phyloP scores from a whole-genome alignment of 371 early-diverging fungal species.

The Homolaphlyctis polyrhiza region DNA sequence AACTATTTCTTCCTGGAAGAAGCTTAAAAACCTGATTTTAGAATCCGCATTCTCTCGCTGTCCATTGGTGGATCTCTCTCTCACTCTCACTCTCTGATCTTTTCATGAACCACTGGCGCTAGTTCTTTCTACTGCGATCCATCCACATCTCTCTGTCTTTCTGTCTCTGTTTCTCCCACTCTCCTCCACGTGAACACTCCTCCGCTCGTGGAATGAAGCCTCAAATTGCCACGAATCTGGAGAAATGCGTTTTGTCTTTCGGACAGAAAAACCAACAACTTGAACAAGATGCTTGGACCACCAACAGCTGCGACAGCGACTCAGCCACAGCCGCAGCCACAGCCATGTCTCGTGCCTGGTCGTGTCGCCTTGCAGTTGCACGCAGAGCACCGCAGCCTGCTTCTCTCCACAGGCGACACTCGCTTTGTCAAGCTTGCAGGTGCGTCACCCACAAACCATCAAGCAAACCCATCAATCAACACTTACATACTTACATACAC shows the following conservation, averaged over 20 bases:
- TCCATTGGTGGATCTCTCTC: not conserved
- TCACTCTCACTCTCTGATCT: not conserved
- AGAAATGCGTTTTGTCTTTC: too few species aligned
- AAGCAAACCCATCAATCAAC: too few species aligned
- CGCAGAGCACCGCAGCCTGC: not conserved
- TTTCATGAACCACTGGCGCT: not conserved
- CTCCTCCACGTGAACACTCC: not conserved
- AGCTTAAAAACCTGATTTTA: too few species aligned
- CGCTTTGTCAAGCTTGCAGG: not conserved
- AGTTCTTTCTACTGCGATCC: not conserved
- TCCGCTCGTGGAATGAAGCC: not conserved
- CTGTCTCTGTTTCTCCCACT: not conserved
- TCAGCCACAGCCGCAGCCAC: too few species aligned
- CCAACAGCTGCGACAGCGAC: too few species aligned
- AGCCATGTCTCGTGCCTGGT: not conserved
- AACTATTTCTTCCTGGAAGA: constrained; percentile 28
- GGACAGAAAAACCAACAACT: too few species aligned
- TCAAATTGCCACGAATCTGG: too few species aligned
- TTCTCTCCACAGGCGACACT: not conserved
- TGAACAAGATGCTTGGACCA: too few species aligned
- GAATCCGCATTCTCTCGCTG: too few species aligned
- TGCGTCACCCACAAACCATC: too few species aligned
- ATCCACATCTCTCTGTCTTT: not conserved
- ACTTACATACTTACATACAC: too few species aligned
- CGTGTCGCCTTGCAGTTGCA: not conserved